These are phyloP conservation scores for Streptanthus diversifolius DNA, from an alignment of 345 rosid species.

Conservation along the genomic window DNA sequence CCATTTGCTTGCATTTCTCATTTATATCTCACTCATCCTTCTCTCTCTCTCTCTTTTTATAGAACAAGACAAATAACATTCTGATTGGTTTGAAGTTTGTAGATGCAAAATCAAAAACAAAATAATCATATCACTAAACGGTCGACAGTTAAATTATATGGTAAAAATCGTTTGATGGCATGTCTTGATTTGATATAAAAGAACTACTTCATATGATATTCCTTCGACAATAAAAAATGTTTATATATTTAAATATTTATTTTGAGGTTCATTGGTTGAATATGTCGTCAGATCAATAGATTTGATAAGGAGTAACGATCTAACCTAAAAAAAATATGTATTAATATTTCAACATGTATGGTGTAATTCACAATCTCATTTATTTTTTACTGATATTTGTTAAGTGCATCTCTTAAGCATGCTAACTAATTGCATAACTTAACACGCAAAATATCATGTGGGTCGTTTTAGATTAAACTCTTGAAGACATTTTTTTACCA, in stretches of 20 bases:
- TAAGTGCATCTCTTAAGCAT: not conserved
- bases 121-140: not conserved
- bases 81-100: not conserved
- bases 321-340: no score
- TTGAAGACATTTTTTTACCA: constrained; percentile 14
- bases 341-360: not conserved
- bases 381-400: not conserved
- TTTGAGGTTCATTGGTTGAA: not conserved
- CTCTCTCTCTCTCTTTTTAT: not conserved
- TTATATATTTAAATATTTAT: no score
- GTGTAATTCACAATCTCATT: not conserved
- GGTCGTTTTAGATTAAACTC: constrained; percentile 17
- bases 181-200: not conserved
- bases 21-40: not conserved
- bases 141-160: not conserved
- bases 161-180: no score
- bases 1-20: not conserved
- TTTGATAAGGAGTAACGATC: not conserved
- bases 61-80: not conserved
- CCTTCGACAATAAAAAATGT: not conserved
- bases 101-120: not conserved
- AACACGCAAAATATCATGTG: constrained; percentile 26
- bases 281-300: not conserved
- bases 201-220: not conserved
- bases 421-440: constrained; percentile 4